phyloP scores from a whole-genome alignment of 768 basidiomycete genomes.

The Russula dissimulans region DNA sequence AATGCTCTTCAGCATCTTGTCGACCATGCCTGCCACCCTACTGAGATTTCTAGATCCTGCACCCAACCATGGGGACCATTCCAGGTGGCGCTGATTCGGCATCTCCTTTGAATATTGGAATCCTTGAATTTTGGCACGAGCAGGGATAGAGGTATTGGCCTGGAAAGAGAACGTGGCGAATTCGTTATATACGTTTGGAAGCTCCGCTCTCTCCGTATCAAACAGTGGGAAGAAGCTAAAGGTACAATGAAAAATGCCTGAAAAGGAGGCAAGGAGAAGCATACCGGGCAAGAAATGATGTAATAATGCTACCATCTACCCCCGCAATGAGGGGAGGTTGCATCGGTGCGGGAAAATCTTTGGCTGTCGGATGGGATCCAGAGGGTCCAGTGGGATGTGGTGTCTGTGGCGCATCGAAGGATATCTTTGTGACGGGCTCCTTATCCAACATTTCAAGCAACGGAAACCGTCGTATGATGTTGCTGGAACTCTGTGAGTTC shows the following conservation, averaged over 20 bases:
- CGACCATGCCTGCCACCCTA: slow-evolving; percentile 50
- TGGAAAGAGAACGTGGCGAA: slow-evolving; percentile 88
- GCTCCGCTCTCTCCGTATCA: slow-evolving; percentile 61
- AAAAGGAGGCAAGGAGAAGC: slow-evolving; percentile 22
- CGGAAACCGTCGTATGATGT: slow-evolving; percentile 72
- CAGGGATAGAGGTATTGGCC: slow-evolving; percentile 73
- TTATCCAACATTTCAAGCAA: slow-evolving; percentile 78
- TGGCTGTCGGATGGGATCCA: slow-evolving; percentile 41
- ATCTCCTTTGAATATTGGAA: slow-evolving; percentile 52
- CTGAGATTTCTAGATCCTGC: slow-evolving; percentile 70
- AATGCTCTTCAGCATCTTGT: slow-evolving; percentile 55
- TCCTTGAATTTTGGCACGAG: slow-evolving; percentile 66
- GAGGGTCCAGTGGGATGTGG: slow-evolving; percentile 34
- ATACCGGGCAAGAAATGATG: slow-evolving; percentile 70
- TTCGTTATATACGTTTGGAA: slow-evolving; percentile 71
- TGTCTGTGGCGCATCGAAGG: slow-evolving; percentile 62
- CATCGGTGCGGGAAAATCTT: slow-evolving; percentile 75
- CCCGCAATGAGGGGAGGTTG: slow-evolving; percentile 64
- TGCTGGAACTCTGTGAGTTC: slow-evolving; percentile 36
- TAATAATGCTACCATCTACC: slow-evolving; percentile 57
- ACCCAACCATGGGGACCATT: slow-evolving; percentile 64
- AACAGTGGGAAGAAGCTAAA: slow-evolving; percentile 76
- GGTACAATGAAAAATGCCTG: background rate
- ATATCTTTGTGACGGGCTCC: slow-evolving; percentile 68
- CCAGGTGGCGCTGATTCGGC: slow-evolving; percentile 77